phyloP scores from a whole-genome alignment of 257 asterid species.

The Mentha longifolia region DNA sequence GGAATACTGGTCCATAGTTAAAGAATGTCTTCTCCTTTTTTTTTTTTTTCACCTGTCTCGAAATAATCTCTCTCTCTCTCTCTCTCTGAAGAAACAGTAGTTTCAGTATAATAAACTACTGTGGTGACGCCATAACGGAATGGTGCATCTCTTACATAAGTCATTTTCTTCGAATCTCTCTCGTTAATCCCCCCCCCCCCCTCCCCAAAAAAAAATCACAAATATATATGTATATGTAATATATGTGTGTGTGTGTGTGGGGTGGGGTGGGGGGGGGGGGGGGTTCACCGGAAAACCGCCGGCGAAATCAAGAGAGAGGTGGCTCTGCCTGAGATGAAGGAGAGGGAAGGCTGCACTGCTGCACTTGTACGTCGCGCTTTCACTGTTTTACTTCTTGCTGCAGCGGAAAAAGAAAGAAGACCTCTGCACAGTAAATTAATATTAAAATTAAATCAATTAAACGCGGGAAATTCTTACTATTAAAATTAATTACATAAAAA shows the following conservation, averaged over 20 bases:
- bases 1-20: slow-evolving; percentile 10
- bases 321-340: background rate
- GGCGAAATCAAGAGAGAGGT: background rate
- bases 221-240: no score
- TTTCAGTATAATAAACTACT: background rate
- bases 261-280: no score
- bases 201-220: no score
- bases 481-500: no score
- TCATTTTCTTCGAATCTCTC: background rate
- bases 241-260: no score
- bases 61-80: background rate
- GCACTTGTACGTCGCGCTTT: background rate
- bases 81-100: background rate
- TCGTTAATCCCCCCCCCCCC: background rate
- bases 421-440: no score
- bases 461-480: no score
- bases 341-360: no score
- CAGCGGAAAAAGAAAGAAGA: background rate
- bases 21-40: slow-evolving; percentile 5
- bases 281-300: no score
- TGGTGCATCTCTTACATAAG: background rate
- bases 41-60: background rate
- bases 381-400: background rate
- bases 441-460: no score
- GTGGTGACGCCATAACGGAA: slow-evolving; percentile 8